Percentiles rank a stretch among this genome's conserved stretches.
Conservation (phyloP, 306 rosid genomes). For the Inga laurina region DNA sequence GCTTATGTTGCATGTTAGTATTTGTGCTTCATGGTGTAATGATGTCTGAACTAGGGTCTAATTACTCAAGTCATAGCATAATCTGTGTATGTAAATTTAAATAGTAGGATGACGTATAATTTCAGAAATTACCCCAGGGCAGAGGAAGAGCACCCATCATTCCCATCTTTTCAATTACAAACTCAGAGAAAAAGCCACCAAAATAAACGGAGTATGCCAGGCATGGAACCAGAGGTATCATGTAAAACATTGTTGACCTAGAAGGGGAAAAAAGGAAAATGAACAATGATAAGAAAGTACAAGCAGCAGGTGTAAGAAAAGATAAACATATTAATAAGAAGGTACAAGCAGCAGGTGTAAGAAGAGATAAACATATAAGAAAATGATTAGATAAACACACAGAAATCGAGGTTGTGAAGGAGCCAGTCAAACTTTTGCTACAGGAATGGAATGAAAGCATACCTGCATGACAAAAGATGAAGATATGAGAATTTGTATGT, state of each 20-base stretch:
- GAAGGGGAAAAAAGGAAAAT: conserved; percentile 9
- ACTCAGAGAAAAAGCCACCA: conserved; percentile 86
- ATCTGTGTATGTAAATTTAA: conserved; percentile 4
- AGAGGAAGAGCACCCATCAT: conserved; percentile 98
- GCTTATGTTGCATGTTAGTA: not conserved
- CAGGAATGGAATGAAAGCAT: conserved; percentile 4
- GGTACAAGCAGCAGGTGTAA: conserved; percentile 21
- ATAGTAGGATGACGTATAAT: conserved; percentile 2
- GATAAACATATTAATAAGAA: not conserved
- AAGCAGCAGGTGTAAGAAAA: conserved; percentile 13
- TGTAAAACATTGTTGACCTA: conserved; percentile 77
- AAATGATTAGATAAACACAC: conserved; percentile 24
- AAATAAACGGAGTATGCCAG: conserved; percentile 81
- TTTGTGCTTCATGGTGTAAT: not conserved
- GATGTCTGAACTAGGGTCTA: conserved; percentile 9
- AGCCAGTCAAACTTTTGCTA: conserved; percentile 15
- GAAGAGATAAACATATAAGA: not conserved
- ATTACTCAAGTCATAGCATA: conserved; percentile 1
- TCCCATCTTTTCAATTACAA: conserved; percentile 93
- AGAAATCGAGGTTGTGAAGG: not conserved
- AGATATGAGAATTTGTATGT: conserved; percentile 21
- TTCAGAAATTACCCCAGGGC: conserved; percentile 74
- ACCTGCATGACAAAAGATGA: conserved; percentile 22
- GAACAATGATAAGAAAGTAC: conserved; percentile 18
- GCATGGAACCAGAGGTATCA: conserved; percentile 81